Base-by-base conservation (phyloP, 345 rosid species). In the Nasturtium officinale region DNA sequence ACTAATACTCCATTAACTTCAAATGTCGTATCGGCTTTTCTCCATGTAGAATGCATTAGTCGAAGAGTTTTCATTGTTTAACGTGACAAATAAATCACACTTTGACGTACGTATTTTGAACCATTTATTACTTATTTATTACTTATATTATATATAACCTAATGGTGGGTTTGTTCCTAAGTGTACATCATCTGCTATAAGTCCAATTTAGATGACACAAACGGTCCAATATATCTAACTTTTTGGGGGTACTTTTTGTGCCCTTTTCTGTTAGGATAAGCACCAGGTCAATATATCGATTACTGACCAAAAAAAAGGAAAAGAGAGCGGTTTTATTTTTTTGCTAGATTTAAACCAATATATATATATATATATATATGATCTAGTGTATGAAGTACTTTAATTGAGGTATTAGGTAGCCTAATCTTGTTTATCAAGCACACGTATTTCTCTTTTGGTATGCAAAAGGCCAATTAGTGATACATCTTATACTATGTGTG, bases 131-230 rank as follows among this genome's bases (percentile, higher is more conserved):
- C n/a, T n/a, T n/a, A n/a, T n/a, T n/a, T n/a, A n/a, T n/a, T n/a
- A n/a, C n/a, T n/a, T n/a, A 23, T 23, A 23, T 23, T 23, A 62
- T 23, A 2, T 53, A 17, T 45, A 56, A 46, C 6, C 12, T 25
- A 67, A 42, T 42, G 30, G 53, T 54, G 72, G 42, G 40, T 29
- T 65, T 72, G 81, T 73, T 66, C 58, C 60, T 43, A 37, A 52
- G 50, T 50, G 32, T 45, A 25, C 70, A 74, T 72, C 75, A 73
- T 20, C 42, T 6, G 40, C 42, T 66, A 71, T 61, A 65, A 50
- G 71, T 47, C 72, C 76, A 77, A 58, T 16, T 50, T 65, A 71
- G 76, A 77, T 71, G 76, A 77, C 80, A 77, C 76, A 51, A 50
- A 25, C 11, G 37, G 35, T 45, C 66, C 60, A 62, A 62, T 69